A percentile compares a stretch with the other conserved stretches of the same genome.
phyloP scores from a whole-genome alignment of 225 moss, liverwort and hornwort species.

The Rhytidiadelphus loreus region DNA sequence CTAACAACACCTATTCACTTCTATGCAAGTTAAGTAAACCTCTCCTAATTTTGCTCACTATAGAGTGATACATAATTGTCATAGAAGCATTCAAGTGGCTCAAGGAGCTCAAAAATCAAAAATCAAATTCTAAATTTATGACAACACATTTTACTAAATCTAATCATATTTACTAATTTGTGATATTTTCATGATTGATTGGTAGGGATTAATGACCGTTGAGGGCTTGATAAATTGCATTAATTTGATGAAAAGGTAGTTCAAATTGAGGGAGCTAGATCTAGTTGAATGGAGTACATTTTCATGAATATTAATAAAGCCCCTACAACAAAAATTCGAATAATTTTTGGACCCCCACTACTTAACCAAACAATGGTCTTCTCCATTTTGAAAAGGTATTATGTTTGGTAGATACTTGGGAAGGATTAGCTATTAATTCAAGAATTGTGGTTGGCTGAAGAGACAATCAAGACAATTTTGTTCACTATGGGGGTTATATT shows the following conservation, averaged over 20 bases:
- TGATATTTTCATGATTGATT: not conserved
- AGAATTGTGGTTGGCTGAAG: not conserved
- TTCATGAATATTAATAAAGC: not conserved
- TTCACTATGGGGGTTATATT: rapidly evolving
- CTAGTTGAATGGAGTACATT: rapidly evolving
- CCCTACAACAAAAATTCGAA: too few species aligned
- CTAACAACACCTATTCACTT: not conserved
- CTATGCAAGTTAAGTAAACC: not conserved
- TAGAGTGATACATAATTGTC: not conserved
- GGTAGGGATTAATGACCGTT: rapidly evolving
- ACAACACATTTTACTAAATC: not conserved
- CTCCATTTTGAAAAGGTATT: rapidly evolving
- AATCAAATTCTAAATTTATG: too few species aligned
- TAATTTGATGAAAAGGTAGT: not conserved
- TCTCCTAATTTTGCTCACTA: not conserved
- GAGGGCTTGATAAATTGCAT: not conserved
- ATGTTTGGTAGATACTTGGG: not conserved
- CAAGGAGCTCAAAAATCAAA: not conserved
- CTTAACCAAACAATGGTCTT: not conserved
- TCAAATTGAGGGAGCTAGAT: not conserved
- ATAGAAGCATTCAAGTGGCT: not conserved
- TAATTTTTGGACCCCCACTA: not conserved
- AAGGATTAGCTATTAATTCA: not conserved
- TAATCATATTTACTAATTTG: not conserved
- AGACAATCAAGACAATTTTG: not conserved